Base-by-base conservation (phyloP, 768 basidiomycete genomes). In the Glaciozyma antarctica region DNA sequence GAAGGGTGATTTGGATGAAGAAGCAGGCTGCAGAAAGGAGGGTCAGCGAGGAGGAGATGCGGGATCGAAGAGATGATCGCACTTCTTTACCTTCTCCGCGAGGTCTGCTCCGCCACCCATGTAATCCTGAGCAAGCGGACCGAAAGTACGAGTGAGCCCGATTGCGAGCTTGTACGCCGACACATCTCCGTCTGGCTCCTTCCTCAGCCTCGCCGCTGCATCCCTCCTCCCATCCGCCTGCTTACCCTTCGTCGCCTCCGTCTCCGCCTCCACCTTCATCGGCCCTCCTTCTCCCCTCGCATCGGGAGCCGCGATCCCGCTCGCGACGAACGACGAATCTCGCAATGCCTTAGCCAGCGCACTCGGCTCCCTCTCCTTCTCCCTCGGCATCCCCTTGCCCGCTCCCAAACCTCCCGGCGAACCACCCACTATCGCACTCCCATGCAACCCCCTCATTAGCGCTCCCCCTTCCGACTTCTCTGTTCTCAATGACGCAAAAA, bases 1-100 rank as follows among this genome's bases (percentile, higher is more conserved):
- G 65, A 17, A 1, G 68, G 68, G 43, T 66, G 68, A 9, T 60
- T 28, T 17, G 68, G 64, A 34, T 70, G 68, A 10, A 26, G n/a
- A 9, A 64, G 26, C 16, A 64, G 44, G 51, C 67, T 69, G 61
- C 26, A 22, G 22, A n/a, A 16, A 26, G 47, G 26, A 26, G 24
- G 9, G 24, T 21, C 3, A 22, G 0, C 2, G 13, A 21, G 34
- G n/a, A 49, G 45, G 12, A 53, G 13, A 30, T 32, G 26, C 26
- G 38, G 12, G 13, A 7, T 9, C 22, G 47, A 49, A 34, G 9
- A 28, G 1, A 24, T 1, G 43, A 41, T 48, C 64, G 54, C 32
- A 65, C 67, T 70, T 70, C 30, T 63, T 62, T 26, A 63, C 13
- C 48, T 52, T 51, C 47, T 70, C 68, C 8, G 26, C 30, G 17